phyloP scores from a whole-genome alignment of 1,284 basidiomycete species.

The Sanguinoderma infundibulare region DNA sequence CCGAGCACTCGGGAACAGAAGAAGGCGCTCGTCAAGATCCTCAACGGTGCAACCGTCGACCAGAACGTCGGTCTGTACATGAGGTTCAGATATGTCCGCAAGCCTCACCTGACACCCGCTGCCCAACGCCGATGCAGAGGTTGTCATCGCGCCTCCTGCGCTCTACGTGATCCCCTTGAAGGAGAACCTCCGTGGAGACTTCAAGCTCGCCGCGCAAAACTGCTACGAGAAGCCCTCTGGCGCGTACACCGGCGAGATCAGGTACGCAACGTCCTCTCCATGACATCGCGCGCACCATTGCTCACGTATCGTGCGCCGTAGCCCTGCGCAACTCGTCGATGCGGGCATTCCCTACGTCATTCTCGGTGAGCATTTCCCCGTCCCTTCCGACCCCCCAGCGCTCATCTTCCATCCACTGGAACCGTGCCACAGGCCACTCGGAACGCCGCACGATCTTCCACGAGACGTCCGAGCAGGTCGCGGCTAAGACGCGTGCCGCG shows the following conservation, averaged over 20 bases:
- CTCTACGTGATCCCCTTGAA: slow-evolving; percentile 81
- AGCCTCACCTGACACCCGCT: neutral
- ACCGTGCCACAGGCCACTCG: slow-evolving; percentile 72
- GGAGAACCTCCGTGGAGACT: slow-evolving; percentile 60
- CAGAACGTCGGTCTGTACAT: slow-evolving; percentile 71
- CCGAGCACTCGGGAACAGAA: slow-evolving; percentile 70
- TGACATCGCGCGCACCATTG: neutral
- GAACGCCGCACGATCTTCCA: slow-evolving; percentile 94
- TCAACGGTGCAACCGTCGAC: slow-evolving; percentile 83
- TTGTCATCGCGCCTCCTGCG: slow-evolving; percentile 90
- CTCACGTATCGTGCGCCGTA: slow-evolving; percentile 32
- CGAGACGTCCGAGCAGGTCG: slow-evolving; percentile 86
- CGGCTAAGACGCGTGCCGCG: slow-evolving; percentile 86
- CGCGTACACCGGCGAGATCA: slow-evolving; percentile 96
- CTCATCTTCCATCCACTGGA: neutral
- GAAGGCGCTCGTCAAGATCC: slow-evolving; percentile 62
- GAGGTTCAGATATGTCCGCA: neutral
- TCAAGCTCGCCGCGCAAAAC: slow-evolving; percentile 92
- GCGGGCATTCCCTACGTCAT: slow-evolving; percentile 92
- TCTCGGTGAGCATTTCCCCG: slow-evolving; percentile 61
- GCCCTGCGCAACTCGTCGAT: slow-evolving; percentile 85
- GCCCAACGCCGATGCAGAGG: slow-evolving; percentile 57
- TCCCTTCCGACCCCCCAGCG: neutral
- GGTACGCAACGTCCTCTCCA: slow-evolving; percentile 45
- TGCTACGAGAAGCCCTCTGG: slow-evolving; percentile 85